Evolutionary conservation across 2,329 filamentous ascomycete genomes (phyloP).

Genomic region (Cordyceps cateniannulata): DNA sequence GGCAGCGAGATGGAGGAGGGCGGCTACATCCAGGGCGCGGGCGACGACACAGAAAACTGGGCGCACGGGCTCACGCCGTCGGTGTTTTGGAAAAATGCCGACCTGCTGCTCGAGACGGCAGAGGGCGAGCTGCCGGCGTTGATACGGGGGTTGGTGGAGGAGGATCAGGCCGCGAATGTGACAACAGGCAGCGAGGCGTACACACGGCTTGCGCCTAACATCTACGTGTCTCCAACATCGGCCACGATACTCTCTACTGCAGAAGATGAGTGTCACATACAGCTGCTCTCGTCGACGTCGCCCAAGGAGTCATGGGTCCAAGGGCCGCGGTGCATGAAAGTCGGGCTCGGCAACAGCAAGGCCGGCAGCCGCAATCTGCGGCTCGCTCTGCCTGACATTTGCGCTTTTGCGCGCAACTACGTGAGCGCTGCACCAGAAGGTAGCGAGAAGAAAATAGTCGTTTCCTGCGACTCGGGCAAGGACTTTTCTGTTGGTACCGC

Average conservation of each 20-base stretch:
- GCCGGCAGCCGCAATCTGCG: constrained; percentile 79
- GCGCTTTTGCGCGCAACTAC: constrained; percentile 43
- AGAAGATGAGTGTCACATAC: constrained; percentile 30
- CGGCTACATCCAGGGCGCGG: constrained; percentile 84
- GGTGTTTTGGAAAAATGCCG: constrained; percentile 70
- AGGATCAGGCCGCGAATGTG: constrained; percentile 16
- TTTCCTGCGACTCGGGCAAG: constrained; percentile 71
- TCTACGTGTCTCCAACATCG: constrained; percentile 32
- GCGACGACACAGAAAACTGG: constrained; percentile 94
- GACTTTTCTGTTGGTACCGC: constrained; percentile 75
- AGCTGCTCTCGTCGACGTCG: constrained; percentile 37
- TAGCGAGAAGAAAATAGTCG: constrained; percentile 32
- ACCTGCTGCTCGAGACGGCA: constrained; percentile 50
- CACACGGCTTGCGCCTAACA: constrained; percentile 28
- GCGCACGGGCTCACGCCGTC: constrained; percentile 69
- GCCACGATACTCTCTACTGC: constrained; percentile 2
- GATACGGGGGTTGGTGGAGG: constrained; percentile 39
- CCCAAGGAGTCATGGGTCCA: constrained; percentile 35
- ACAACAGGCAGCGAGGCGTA: constrained; percentile 7
- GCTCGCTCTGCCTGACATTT: constrained; percentile 57
- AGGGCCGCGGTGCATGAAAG: constrained; percentile 37
- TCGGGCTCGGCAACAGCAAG: constrained; percentile 67
- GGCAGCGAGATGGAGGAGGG: constrained; percentile 59
- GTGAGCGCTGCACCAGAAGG: constrained; percentile 19
- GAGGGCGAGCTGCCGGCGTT: constrained; percentile 57